These are phyloP conservation scores for Pyrenophora graminea DNA, from an alignment of 2,329 filamentous ascomycete genomes.

Conservation along the genomic window DNA sequence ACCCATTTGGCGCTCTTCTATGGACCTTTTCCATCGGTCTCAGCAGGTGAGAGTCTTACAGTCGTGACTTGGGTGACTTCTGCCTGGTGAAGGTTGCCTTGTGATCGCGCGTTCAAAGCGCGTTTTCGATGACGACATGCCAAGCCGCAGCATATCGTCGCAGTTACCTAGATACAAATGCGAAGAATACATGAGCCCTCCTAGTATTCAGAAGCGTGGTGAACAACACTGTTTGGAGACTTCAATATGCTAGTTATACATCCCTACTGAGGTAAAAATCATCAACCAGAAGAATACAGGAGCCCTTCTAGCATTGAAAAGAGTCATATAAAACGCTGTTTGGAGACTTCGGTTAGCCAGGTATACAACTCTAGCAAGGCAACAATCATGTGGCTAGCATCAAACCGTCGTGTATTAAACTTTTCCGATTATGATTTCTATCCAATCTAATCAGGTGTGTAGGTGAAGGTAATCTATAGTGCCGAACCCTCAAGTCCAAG, in stretches of 20 bases:
- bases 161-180: background rate
- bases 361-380: no score
- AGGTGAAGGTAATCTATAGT: constrained; percentile 8
- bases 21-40: constrained; percentile 20
- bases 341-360: no score
- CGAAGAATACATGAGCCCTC: no score
- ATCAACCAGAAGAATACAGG: no score
- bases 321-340: no score
- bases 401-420: background rate
- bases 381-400: no score
- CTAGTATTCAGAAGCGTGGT: no score
- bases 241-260: no score
- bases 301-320: no score
- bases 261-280: no score
- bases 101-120: constrained; percentile 25
- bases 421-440: constrained; percentile 3
- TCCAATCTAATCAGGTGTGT: constrained; percentile 1
- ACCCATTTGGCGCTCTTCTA: constrained; percentile 68
- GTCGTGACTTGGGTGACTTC: background rate
- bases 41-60: background rate
- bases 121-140: constrained; percentile 23
- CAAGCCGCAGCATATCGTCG: constrained; percentile 2
- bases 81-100: constrained; percentile 14
- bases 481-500: constrained; percentile 16
- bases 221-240: no score